These are phyloP conservation scores for Verticillium alfalfae DNA, from an alignment of 2,329 filamentous ascomycete species.

Conservation along the genomic window DNA sequence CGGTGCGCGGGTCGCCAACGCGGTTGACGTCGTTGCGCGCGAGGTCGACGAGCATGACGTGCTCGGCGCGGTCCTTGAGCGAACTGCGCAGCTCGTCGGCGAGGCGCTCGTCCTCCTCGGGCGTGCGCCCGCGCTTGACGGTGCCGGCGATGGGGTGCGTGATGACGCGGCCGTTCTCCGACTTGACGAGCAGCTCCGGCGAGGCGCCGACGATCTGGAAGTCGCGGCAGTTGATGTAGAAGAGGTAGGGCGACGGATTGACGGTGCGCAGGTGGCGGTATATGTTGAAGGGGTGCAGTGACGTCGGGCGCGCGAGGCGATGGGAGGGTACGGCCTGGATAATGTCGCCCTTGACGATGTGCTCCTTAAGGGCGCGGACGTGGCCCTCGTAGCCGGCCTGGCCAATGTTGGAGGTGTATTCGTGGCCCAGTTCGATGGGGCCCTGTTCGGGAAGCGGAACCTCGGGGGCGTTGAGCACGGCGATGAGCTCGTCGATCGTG, in stretches of 20 bases:
- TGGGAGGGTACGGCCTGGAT: slow-evolving; percentile 97
- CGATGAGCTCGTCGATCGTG: slow-evolving; percentile 62
- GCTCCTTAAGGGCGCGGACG: slow-evolving; percentile 78
- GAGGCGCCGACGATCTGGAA: slow-evolving; percentile 96
- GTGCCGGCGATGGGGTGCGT: slow-evolving; percentile 97
- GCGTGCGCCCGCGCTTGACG: slow-evolving; percentile 75
- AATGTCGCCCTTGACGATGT: slow-evolving; percentile 89
- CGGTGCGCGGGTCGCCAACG: slow-evolving; percentile 84
- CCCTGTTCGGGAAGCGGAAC: slow-evolving; percentile 72
- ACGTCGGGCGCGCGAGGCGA: slow-evolving; percentile 82
- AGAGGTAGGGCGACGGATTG: slow-evolving; percentile 95
- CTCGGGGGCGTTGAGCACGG: slow-evolving; percentile 66
- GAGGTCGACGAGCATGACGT: slow-evolving; percentile 96
- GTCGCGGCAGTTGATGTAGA: slow-evolving; percentile 86
- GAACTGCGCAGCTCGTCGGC: slow-evolving; percentile 72
- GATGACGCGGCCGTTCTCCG: slow-evolving; percentile 79
- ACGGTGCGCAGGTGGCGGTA: slow-evolving; percentile 95
- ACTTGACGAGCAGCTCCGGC: slow-evolving; percentile 90
- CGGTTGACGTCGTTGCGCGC: slow-evolving; percentile 96
- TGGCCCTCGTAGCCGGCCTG: slow-evolving; percentile 85
- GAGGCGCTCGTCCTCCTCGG: slow-evolving; percentile 75
- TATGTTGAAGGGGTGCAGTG: slow-evolving; percentile 94
- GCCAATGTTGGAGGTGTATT: slow-evolving; percentile 91
- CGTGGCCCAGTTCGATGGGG: slow-evolving; percentile 65
- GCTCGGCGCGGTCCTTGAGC: slow-evolving; percentile 87